Evolutionary conservation across 1,284 basidiomycete genomes (phyloP), one percentile per base, ranked within the genome.

Genomic region (Tilletia caries): DNA sequence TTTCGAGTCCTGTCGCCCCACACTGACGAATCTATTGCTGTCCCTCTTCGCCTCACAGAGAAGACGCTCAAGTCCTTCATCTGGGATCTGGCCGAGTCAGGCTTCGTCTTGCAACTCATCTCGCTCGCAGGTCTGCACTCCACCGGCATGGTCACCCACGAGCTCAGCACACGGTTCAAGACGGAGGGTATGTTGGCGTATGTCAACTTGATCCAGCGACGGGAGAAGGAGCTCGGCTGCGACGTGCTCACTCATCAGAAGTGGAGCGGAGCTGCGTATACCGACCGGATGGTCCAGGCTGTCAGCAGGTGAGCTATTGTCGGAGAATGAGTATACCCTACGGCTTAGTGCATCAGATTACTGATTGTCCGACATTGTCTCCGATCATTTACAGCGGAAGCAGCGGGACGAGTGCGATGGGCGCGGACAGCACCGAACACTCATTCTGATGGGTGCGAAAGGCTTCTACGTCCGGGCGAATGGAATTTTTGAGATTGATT

Each of bases 121-220:
- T 83, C 81, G 65, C 76, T 83, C 6, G 81, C 81, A 23, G 81
- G 81, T 23, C 67, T 83, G 18, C 81, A 83, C 73, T 77, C 76
- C 50, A 78, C 75, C 23, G 81, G 77, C 32, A 66, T 75, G 2
- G 76, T 77, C 67, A 78, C 79, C 2, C 70, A 70, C 54, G 82
- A 84, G 75, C 75, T 85, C 2, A 76, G 82, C 33, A 70, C 75
- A 27, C 70, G 74, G 23, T 95, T 89, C 86, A 91, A 91, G 85
- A 88, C 88, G 29, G 79, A 80, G 15, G 81, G 81, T 64, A 83
- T 83, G 81, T 75, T 80, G 12, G 81, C 80, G 2, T 83, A 83
- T 58, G 81, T 83, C 43, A 70, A 80, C 37, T 71, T 81, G 12
- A 75, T 83, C 50, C 81, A 83, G 73, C 68, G 79, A 50, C 79